Base-by-base conservation (phyloP, 2,329 filamentous ascomycete genomes). In the Penicillium glabrum region DNA sequence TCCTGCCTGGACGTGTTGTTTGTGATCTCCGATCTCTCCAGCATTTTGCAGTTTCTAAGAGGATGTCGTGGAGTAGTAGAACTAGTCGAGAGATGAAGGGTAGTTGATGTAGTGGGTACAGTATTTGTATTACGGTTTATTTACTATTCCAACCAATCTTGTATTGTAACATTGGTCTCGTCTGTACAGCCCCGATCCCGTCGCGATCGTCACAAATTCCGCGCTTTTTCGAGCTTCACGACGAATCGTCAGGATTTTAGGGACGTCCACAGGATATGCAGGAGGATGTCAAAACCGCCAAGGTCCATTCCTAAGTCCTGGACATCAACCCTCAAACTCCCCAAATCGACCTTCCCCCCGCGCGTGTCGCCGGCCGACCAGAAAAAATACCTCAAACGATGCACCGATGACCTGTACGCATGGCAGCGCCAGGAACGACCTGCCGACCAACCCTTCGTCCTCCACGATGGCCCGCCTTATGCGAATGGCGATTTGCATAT, bases 391-490 rank as follows among this genome's bases (percentile, higher is more conserved):
- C 83, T 96, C 46, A 82, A 85, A 69, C 82, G 85, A 84, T 95
- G 89, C 75, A 88, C 91, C 75, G 90, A 96, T 78, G 88, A 93
- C 51, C 83, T 97, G 14, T 99, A 98, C 78, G 79, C 84, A 69
- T 97, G 93, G 93, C 95, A 99, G 79, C 80, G 82, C 60, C 72
- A 64, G 61, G 65, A 75, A 61, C 77, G 85, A 61, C 78, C 83
- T 3, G 73, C 72, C 31, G 75, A 83, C 35, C 75, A 84, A 44
- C 80, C 82, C 0, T 99, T 98, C 63, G 80, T 92, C 2, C 81
- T 99, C 9, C 95, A 98, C 71, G 95, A 99, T 86, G 95, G 95
- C 0, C 95, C 95, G 0, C 95, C 95, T 0, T 99, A 98, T 73
- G 95, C 95, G 61, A 99, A 99, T 77, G 95, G 95, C 14, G 84